Evolutionary conservation across 2,329 filamentous ascomycete genomes (phyloP).

Genomic region (Venturia asperata): DNA sequence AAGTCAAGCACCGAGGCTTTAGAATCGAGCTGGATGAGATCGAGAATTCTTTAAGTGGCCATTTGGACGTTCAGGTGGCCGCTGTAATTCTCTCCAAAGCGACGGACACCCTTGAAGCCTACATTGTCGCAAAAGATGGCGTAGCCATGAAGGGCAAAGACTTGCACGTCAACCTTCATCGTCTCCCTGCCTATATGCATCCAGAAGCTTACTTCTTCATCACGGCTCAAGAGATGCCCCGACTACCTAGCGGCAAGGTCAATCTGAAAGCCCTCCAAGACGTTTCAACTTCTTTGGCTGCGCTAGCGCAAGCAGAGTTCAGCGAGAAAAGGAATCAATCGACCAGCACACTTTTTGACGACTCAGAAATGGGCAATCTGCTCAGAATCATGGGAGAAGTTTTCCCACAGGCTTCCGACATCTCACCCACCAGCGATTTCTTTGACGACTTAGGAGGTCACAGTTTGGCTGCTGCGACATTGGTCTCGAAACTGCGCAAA

Average conservation of each 20-base stretch:
- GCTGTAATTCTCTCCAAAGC: conserved; percentile 25
- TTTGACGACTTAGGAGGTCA: conserved; percentile 9
- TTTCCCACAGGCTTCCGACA: neutral
- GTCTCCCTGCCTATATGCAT: conserved; percentile 8
- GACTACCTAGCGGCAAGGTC: neutral
- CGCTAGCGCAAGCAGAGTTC: neutral
- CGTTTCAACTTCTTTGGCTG: neutral
- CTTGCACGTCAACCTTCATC: neutral
- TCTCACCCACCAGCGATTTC: conserved; percentile 2
- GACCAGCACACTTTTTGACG: neutral
- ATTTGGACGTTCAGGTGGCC: conserved; percentile 24
- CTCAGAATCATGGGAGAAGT: conserved; percentile 10
- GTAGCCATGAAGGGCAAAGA: conserved; percentile 4
- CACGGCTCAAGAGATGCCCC: neutral
- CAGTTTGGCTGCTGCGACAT: neutral
- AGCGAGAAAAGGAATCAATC: neutral
- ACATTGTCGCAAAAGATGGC: conserved; percentile 18
- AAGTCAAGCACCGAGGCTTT: conserved; percentile 29
- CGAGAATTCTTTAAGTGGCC: conserved; percentile 25
- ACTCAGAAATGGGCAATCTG: neutral
- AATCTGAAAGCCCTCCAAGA: conserved; percentile 7
- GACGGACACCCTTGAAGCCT: conserved; percentile 29
- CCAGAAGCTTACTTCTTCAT: neutral
- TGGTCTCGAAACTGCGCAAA: conserved; percentile 2
- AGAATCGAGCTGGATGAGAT: conserved; percentile 30